Conservation (phyloP, 768 basidiomycete genomes). For the Kwoniella shandongensis region DNA sequence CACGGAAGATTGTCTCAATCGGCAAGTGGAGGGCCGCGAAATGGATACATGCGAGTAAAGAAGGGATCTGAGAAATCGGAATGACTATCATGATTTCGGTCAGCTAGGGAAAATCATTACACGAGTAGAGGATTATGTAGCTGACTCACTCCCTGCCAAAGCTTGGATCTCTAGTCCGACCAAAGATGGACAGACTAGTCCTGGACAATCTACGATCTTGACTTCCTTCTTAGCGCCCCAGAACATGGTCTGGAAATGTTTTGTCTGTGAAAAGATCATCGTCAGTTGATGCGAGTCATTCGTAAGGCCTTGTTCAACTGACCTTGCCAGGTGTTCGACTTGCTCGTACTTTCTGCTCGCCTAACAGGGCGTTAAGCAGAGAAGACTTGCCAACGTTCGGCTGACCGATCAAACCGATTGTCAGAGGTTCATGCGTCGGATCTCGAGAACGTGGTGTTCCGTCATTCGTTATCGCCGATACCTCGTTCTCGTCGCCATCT, state of each 20-base stretch:
- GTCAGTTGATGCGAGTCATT: background rate
- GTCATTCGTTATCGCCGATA: background rate
- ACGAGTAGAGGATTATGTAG: background rate
- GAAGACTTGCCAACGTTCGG: conserved; percentile 99
- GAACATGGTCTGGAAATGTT: conserved; percentile 97
- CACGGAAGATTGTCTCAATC: conserved; percentile 67
- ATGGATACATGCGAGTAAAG: conserved; percentile 64
- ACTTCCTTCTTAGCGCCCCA: conserved; percentile 70
- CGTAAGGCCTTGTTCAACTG: conserved; percentile 9
- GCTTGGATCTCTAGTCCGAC: conserved; percentile 47
- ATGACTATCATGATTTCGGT: conserved; percentile 72
- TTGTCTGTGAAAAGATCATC: conserved; percentile 65
- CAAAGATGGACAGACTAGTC: conserved; percentile 79
- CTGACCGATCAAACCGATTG: conserved; percentile 85
- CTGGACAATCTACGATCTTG: conserved; percentile 93
- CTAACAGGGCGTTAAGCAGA: conserved; percentile 92
- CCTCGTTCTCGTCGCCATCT: background rate
- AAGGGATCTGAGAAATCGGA: conserved; percentile 75
- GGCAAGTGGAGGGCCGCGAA: conserved; percentile 69
- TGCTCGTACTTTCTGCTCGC: conserved; percentile 80
- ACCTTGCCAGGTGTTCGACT: conserved; percentile 52
- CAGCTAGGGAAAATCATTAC: background rate
- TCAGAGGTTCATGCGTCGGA: conserved; percentile 58
- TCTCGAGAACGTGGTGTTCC: conserved; percentile 38
- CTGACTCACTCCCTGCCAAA: conserved; percentile 47